Percentiles rank a stretch among this genome's conserved stretches.
phyloP scores from a whole-genome alignment of 371 early-diverging fungal species.

The Furculomyces boomerangus region DNA sequence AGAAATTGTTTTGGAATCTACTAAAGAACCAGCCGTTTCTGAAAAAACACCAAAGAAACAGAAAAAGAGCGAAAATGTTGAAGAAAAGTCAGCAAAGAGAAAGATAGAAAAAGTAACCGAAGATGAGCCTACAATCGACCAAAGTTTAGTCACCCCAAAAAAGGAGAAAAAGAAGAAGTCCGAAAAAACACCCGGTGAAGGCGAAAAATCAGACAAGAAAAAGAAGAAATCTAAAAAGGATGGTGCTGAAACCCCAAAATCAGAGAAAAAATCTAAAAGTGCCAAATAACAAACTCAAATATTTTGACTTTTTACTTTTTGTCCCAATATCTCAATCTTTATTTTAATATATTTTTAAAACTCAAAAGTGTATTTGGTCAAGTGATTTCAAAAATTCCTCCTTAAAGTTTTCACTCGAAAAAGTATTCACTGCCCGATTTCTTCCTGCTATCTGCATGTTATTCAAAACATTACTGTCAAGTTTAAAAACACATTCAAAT shows the following conservation, averaged over 20 bases:
- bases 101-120: slow-evolving; percentile 22
- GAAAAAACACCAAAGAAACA: slow-evolving; percentile 9
- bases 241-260: no score
- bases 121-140: slow-evolving; percentile 5
- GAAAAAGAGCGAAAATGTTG: slow-evolving; percentile 14
- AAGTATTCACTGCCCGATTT: neutral
- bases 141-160: no score
- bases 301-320: no score
- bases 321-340: no score
- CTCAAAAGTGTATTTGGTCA: no score
- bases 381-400: neutral
- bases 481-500: slow-evolving; percentile 27
- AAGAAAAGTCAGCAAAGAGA: slow-evolving; percentile 18
- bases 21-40: slow-evolving; percentile 10
- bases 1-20: slow-evolving; percentile 32
- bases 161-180: slow-evolving; percentile 29
- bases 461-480: neutral
- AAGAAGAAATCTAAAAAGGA: slow-evolving; percentile 29
- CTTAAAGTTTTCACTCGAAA: neutral
- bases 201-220: slow-evolving; percentile 19
- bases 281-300: no score
- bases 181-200: slow-evolving; percentile 24
- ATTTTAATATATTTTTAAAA: no score
- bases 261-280: no score
- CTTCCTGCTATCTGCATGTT: neutral